A percentile compares a stretch with the other conserved stretches of the same genome.
Evolutionary conservation across 106 monocot species (phyloP).

Genomic region (Dioscorea alata): DNA sequence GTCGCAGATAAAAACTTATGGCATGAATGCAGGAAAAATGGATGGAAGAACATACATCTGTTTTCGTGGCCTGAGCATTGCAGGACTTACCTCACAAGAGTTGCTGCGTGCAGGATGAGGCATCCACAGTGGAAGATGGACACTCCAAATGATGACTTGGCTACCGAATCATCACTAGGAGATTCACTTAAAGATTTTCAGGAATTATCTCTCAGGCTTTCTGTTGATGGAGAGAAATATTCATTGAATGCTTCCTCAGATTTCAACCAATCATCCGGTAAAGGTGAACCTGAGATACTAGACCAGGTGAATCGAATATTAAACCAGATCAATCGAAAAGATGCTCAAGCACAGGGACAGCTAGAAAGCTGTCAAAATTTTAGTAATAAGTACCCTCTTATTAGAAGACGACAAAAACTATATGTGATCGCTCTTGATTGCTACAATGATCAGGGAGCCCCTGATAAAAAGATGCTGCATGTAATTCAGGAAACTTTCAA

Average conservation of each 20-base stretch:
- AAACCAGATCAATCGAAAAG: constrained; percentile 47
- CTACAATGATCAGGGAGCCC: constrained; percentile 55
- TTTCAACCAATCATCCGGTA: constrained; percentile 10
- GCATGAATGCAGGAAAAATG: constrained; percentile 78
- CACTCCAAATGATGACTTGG: constrained; percentile 54
- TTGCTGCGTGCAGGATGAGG: constrained; percentile 84
- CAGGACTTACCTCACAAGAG: constrained; percentile 78
- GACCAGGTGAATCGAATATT: constrained; percentile 76
- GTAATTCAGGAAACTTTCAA: constrained; percentile 68
- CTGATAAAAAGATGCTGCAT: constrained; percentile 66
- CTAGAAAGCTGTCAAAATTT: constrained; percentile 6
- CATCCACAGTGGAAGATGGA: constrained; percentile 91
- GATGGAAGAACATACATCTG: constrained; percentile 83
- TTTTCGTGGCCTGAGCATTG: constrained; percentile 99
- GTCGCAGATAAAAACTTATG: constrained; percentile 88
- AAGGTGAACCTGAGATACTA: constrained; percentile 38
- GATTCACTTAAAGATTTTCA: constrained; percentile 86
- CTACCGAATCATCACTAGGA: constrained; percentile 45
- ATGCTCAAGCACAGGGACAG: constrained; percentile 17
- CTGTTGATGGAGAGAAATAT: constrained; percentile 60
- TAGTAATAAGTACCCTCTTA: constrained; percentile 60
- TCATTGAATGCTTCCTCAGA: constrained; percentile 34
- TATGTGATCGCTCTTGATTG: constrained; percentile 84
- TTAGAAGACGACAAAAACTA: constrained; percentile 61
- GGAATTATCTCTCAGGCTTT: constrained; percentile 74